Base-by-base conservation (phyloP, 164 flowering plant species). In the Piper longum region DNA sequence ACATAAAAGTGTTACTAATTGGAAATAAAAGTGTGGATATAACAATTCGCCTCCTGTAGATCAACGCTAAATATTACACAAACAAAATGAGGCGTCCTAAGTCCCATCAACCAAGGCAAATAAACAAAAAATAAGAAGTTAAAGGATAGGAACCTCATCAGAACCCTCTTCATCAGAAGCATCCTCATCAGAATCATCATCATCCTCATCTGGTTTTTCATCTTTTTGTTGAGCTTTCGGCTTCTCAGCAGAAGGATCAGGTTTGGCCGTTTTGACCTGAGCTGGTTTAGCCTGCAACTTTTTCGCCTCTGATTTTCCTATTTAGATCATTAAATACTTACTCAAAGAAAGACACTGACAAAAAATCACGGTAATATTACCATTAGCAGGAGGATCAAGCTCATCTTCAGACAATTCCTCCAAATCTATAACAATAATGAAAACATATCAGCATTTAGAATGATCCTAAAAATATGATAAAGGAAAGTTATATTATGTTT, bases 161-260 rank as follows among this genome's bases (percentile, higher is more conserved):
- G 62, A n/a, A 60, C 60, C 74, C 62, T 70, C 75, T 18, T 73
- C 80, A 65, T 72, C 79, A 48, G 73, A 69, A 13, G 71, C 77
- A 67, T 26, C 79, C 5, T 71, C 74, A 1, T 76, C 78, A 62
- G 62, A 59, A 43, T 72, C 82, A 48, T 66, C 76, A 18, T 75
- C 78, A 11, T 57, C 64, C 7, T 71, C 65, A 61, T 69, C 57
- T n/a, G 19, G 13, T 48, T 56, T 66, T 2, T 57, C 70, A 18
- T 48, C 86, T 40, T 73, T 74, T 0, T 42, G 78, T 57, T 73
- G 76, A 19, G 43, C 76, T 58, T 73, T 77, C 40, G 68, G 71
- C 64, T 78, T 78, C 3, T 66, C 59, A 0, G 41, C 66, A 14
- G 61, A 59, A 54, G 74, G 59, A 45, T 64, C 70, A 52, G 70